Evolutionary conservation across 805 yeast species (phyloP).

Genomic region (Metschnikowia bowlesiae): DNA sequence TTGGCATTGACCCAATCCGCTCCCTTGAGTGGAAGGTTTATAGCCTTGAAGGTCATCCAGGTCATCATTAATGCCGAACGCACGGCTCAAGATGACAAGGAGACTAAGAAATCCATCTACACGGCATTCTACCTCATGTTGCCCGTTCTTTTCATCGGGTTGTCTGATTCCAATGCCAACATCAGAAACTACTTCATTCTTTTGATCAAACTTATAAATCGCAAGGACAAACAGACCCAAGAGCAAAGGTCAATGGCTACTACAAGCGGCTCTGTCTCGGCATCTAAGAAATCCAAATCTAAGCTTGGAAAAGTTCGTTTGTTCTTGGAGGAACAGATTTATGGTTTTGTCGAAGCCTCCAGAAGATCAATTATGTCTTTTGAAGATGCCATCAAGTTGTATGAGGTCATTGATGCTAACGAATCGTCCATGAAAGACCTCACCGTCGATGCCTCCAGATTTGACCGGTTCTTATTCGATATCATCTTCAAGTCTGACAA

Average conservation of each 20-base stretch:
- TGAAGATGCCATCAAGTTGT: slow-evolving; percentile 50
- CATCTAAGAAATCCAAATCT: slow-evolving; percentile 1
- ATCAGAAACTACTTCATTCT: slow-evolving; percentile 39
- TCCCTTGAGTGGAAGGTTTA: slow-evolving; percentile 54
- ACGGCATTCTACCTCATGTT: slow-evolving; percentile 42
- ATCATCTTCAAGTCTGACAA: slow-evolving; percentile 39
- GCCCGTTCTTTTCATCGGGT: slow-evolving; percentile 54
- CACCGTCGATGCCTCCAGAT: slow-evolving; percentile 24
- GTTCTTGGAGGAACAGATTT: slow-evolving; percentile 52
- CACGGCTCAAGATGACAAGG: slow-evolving; percentile 9
- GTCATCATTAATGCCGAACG: slow-evolving; percentile 27
- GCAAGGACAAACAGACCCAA: slow-evolving; percentile 29
- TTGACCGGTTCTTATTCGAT: slow-evolving; percentile 24
- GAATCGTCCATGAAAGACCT: slow-evolving; percentile 20
- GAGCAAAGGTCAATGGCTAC: neutral
- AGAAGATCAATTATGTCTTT: slow-evolving; percentile 58
- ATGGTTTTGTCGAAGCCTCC: slow-evolving; percentile 45
- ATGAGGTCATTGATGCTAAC: slow-evolving; percentile 24
- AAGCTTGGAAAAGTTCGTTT: slow-evolving; percentile 16
- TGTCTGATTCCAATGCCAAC: slow-evolving; percentile 46
- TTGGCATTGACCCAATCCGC: slow-evolving; percentile 52
- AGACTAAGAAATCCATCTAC: slow-evolving; percentile 22
- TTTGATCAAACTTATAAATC: slow-evolving; percentile 11
- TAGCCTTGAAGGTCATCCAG: slow-evolving; percentile 42
- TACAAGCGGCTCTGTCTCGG: neutral